Evolutionary conservation across 2,329 filamentous ascomycete species (phyloP).

Genomic region (Sporothrix pallida): DNA sequence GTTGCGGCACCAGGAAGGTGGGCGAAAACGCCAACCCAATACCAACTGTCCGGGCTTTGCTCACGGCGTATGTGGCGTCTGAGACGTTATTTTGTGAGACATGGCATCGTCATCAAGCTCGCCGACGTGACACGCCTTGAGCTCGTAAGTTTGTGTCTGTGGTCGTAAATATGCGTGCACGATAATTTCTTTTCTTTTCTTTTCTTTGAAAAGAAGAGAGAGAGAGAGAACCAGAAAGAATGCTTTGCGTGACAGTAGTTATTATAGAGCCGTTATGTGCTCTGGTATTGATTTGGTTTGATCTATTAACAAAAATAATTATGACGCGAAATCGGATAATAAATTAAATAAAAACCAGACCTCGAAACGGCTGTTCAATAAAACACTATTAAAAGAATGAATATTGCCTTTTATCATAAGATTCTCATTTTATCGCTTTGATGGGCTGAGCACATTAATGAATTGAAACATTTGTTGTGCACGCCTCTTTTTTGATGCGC

Average conservation of each 20-base stretch:
- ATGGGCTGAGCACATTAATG: constrained; percentile 6
- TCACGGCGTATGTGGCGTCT: not conserved
- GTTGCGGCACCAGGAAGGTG: not conserved
- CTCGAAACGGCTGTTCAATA: not conserved
- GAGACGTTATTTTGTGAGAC: not conserved
- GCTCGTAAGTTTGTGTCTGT: not conserved
- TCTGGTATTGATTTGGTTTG: not conserved
- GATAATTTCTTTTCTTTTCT: not conserved
- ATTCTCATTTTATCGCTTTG: not conserved
- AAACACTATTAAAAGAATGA: not conserved
- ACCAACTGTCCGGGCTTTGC: not conserved
- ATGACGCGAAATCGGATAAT: too few species aligned
- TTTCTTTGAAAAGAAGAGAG: too few species aligned
- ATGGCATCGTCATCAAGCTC: constrained; percentile 16
- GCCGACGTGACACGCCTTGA: not conserved
- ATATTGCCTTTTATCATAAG: not conserved
- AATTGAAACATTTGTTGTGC: not conserved
- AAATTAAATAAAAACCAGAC: not conserved
- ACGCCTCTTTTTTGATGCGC: constrained; percentile 11
- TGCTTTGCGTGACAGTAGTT: not conserved
- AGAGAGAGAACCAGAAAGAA: not conserved
- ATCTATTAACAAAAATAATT: too few species aligned
- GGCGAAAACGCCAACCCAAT: not conserved
- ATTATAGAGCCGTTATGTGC: not conserved
- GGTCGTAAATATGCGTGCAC: not conserved